Conservation (phyloP, 805 yeast species). For the Starmerella bacillaris region DNA sequence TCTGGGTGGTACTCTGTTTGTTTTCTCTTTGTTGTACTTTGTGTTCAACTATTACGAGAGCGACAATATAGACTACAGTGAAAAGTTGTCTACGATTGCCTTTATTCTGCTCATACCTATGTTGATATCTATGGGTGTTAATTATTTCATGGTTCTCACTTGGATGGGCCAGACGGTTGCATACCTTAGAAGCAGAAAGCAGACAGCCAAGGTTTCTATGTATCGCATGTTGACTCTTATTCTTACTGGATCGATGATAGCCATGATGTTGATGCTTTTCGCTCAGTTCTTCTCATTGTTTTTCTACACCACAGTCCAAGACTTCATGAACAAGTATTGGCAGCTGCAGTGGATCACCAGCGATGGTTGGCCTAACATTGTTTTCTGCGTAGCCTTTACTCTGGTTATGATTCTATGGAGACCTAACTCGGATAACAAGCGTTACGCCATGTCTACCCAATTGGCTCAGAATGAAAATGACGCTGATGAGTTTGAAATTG, state of each 20-base stretch:
- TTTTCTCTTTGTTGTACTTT: conserved; percentile 36
- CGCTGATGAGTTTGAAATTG: conserved; percentile 49
- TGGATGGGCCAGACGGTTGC: conserved; percentile 60
- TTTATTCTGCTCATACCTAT: conserved; percentile 49
- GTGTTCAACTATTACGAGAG: conserved; percentile 32
- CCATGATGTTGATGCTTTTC: conserved; percentile 50
- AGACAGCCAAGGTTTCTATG: conserved; percentile 74
- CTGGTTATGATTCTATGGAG: conserved; percentile 87
- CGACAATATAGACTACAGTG: conserved; percentile 24
- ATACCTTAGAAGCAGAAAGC: conserved; percentile 66
- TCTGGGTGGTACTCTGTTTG: conserved; percentile 39
- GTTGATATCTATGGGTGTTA: conserved; percentile 45
- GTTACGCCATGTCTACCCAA: conserved; percentile 88
- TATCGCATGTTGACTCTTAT: conserved; percentile 62
- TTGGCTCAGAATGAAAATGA: conserved; percentile 55
- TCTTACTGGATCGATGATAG: conserved; percentile 41
- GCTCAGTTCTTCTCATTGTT: conserved; percentile 25
- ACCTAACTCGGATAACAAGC: conserved; percentile 87
- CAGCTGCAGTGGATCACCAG: conserved; percentile 70
- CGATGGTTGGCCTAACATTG: conserved; percentile 89
- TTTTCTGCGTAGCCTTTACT: conserved; percentile 67
- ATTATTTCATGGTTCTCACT: conserved; percentile 57
- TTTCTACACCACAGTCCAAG: conserved; percentile 35
- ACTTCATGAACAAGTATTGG: conserved; percentile 78
- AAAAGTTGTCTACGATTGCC: conserved; percentile 9